Evolutionary conservation across 257 asterid genomes (phyloP).

Genomic region (Verbascum thapsus): DNA sequence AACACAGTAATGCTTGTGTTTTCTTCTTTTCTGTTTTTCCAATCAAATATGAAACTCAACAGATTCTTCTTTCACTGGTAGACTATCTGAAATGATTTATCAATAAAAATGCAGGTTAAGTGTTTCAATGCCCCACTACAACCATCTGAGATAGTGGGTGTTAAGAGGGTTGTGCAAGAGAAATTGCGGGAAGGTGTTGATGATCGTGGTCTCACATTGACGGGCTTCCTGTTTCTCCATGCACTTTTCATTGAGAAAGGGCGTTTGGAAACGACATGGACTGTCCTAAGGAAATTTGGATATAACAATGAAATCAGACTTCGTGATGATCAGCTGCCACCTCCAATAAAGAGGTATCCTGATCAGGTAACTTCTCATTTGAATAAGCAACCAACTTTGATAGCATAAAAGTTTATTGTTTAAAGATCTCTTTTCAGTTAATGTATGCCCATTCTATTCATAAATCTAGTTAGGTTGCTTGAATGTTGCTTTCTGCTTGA

Average conservation of each 20-base stretch:
- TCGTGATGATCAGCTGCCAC: slow-evolving; percentile 81
- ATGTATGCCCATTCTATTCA: slow-evolving; percentile 13
- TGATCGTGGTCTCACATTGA: slow-evolving; percentile 89
- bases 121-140: slow-evolving; percentile 96
- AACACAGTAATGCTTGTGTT: too few relatives aligned
- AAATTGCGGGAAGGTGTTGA: slow-evolving; percentile 87
- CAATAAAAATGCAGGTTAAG: slow-evolving; percentile 61
- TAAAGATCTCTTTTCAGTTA: slow-evolving; percentile 26
- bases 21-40: too few relatives aligned
- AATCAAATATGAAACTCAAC: too few relatives aligned
- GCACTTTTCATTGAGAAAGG: slow-evolving; percentile 96
- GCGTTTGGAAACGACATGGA: slow-evolving; percentile 96
- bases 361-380: slow-evolving; percentile 67
- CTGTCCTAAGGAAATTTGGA: slow-evolving; percentile 94
- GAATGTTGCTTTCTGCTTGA: slow-evolving; percentile 11
- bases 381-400: slow-evolving; percentile 14
- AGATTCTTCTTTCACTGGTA: slow-evolving; percentile 22
- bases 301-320: slow-evolving; percentile 93
- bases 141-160: slow-evolving; percentile 90
- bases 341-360: slow-evolving; percentile 73
- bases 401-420: not conserved
- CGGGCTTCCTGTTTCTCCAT: slow-evolving; percentile 95
- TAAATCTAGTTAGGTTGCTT: slow-evolving; percentile 4
- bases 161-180: slow-evolving; percentile 95
- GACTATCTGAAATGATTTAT: slow-evolving; percentile 27